Evolutionary conservation across 768 basidiomycete genomes (phyloP).

Genomic region (Rubroboletus satanas): DNA sequence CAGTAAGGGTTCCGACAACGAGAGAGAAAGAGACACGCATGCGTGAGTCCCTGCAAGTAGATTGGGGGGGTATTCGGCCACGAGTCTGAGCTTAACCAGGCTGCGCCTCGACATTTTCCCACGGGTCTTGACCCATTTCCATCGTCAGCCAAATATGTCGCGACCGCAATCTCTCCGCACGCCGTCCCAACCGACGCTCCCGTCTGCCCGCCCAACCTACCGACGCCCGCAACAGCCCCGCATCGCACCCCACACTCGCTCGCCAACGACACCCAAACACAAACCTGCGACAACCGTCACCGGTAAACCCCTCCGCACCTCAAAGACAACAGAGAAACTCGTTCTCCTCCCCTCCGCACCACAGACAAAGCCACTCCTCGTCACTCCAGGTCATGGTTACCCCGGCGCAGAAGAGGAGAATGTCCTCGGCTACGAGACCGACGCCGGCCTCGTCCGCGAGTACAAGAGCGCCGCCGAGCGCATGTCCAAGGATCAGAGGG

Average conservation of each 20-base stretch:
- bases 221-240: conserved; percentile 24
- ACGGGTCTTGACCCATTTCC: not conserved
- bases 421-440: conserved; percentile 61
- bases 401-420: conserved; percentile 38
- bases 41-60: no score
- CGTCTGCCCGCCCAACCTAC: conserved; percentile 18
- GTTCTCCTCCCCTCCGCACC: conserved; percentile 88
- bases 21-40: no score
- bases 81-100: no score
- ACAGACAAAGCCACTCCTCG: conserved; percentile 69
- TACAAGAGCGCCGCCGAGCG: conserved; percentile 83
- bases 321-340: conserved; percentile 88
- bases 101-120: not conserved
- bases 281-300: conserved; percentile 18
- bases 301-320: conserved; percentile 67
- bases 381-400: conserved; percentile 12
- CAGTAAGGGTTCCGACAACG: no score
- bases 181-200: conserved; percentile 23
- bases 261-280: conserved; percentile 12
- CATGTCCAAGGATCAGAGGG: conserved; percentile 83
- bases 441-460: conserved; percentile 59
- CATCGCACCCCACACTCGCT: conserved; percentile 15
- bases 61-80: no score
- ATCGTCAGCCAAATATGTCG: conserved; percentile 2
- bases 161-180: conserved; percentile 9